Evolutionary conservation across 1,284 basidiomycete species (phyloP), one percentile per base, ranked within the genome.

Genomic region (Cerrena zonata): DNA sequence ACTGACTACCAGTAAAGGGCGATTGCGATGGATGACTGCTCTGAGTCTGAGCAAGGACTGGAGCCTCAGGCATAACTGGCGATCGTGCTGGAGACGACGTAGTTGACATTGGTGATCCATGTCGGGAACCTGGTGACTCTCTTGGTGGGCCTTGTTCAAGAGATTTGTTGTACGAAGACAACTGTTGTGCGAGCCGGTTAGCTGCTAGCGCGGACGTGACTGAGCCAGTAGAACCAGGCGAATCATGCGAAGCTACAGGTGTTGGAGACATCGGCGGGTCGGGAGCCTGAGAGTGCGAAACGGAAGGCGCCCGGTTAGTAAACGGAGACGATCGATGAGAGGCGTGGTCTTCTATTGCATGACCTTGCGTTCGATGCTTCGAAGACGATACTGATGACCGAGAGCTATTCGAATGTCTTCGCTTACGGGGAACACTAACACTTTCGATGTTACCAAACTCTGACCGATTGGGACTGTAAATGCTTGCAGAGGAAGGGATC

Each of bases 211-310:
- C 19, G 24, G 11, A 42, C 19, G 5, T 15, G 22, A 42, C 24
- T 10, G 41, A 23, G 24, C 41, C 22, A 22, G 48, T 45, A 12
- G 56, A 54, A 11, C 53, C 27, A 0, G 53, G 54, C 23, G 50
- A 49, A 3, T 51, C 53, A 4, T 51, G 48, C 11, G 48, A 21
- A 4, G 36, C 41, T 5, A 42, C 41, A 23, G 41, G 30, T 15
- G 30, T 34, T 15, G 30, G 41, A 4, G 41, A 42, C 7, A 23
- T 19, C 21, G 41, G 23, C 4, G 41, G 41, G 18, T 23, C 41
- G n/a, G n/a, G n/a, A n/a, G n/a, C n/a, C 21, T 42, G 41, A 3
- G 41, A 23, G 41, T 19, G 18, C 41, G 24, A 22, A 34, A 34
- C 7, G 10, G 41, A 42, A 23, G 41, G 41, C 5, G 41, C 11